These are phyloP conservation scores for Mycena alexandri DNA, from an alignment of 768 basidiomycete genomes.

Conservation along the genomic window DNA sequence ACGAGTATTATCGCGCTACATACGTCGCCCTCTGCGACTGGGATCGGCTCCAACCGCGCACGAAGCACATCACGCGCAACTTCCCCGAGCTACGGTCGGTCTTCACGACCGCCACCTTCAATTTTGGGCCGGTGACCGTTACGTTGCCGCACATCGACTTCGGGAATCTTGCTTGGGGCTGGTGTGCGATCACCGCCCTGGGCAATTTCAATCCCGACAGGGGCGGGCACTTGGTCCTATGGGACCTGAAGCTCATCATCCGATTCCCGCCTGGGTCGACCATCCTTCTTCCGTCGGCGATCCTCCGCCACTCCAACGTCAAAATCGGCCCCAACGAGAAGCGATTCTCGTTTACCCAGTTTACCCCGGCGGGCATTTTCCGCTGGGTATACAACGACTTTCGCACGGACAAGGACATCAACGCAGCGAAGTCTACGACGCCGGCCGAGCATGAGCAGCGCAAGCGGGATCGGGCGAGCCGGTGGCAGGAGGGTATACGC, in stretches of 20 bases:
- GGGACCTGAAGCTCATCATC: no score
- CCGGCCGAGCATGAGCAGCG: neutral
- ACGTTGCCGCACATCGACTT: conserved; percentile 15
- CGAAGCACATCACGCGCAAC: neutral
- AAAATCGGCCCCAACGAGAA: conserved; percentile 16
- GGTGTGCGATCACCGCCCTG: conserved; percentile 11
- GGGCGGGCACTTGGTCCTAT: neutral
- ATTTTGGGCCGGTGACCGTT: neutral
- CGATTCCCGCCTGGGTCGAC: no score
- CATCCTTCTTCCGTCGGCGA: neutral
- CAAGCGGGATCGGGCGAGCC: neutral
- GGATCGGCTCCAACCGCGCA: no score
- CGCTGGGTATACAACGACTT: conserved; percentile 21
- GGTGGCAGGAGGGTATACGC: neutral
- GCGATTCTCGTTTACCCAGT: conserved; percentile 29
- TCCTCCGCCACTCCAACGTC: conserved; percentile 29
- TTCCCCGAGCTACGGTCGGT: neutral
- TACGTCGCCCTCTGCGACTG: no score
- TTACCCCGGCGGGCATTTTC: no score
- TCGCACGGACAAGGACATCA: neutral
- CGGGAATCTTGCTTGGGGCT: conserved; percentile 11
- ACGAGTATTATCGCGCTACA: neutral
- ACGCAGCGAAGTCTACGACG: neutral
- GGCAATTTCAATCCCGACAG: neutral
- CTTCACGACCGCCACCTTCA: conserved; percentile 6